These are phyloP conservation scores for Emmonsia crescens DNA, from an alignment of 2,329 filamentous ascomycete genomes.

Conservation along the genomic window DNA sequence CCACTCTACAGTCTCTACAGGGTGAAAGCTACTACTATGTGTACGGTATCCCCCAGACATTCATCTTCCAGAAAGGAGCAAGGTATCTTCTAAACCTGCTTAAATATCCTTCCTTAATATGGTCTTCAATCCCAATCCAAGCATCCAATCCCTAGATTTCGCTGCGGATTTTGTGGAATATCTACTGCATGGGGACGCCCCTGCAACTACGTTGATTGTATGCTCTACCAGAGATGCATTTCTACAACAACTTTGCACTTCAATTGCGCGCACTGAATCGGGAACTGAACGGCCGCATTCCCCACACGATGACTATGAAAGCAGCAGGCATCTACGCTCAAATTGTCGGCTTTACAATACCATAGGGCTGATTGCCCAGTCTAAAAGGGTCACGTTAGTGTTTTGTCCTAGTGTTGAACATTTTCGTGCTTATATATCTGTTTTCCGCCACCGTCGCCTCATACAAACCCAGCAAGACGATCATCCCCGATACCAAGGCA, in stretches of 20 bases:
- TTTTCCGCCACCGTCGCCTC: slow-evolving; percentile 34
- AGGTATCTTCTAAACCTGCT: not conserved
- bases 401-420: slow-evolving; percentile 69
- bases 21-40: not conserved
- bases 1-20: not conserved
- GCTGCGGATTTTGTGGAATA: slow-evolving; percentile 49
- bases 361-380: slow-evolving; percentile 57
- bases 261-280: slow-evolving; percentile 27
- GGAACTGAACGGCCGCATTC: slow-evolving; percentile 13
- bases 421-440: slow-evolving; percentile 63
- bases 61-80: not conserved
- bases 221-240: slow-evolving; percentile 58
- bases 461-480: not conserved
- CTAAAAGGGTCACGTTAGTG: slow-evolving; percentile 56
- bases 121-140: slow-evolving; percentile 4
- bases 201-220: slow-evolving; percentile 58
- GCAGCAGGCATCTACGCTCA: slow-evolving; percentile 24
- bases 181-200: slow-evolving; percentile 46
- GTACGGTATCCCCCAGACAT: not conserved
- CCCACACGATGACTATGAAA: slow-evolving; percentile 5
- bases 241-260: slow-evolving; percentile 45
- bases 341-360: slow-evolving; percentile 43
- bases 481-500: slow-evolving; percentile 5
- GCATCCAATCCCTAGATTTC: slow-evolving; percentile 40
- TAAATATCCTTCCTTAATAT: not conserved